Evolutionary conservation across 2,329 filamentous ascomycete genomes (phyloP).

Genomic region (Trichoderma hamatum): DNA sequence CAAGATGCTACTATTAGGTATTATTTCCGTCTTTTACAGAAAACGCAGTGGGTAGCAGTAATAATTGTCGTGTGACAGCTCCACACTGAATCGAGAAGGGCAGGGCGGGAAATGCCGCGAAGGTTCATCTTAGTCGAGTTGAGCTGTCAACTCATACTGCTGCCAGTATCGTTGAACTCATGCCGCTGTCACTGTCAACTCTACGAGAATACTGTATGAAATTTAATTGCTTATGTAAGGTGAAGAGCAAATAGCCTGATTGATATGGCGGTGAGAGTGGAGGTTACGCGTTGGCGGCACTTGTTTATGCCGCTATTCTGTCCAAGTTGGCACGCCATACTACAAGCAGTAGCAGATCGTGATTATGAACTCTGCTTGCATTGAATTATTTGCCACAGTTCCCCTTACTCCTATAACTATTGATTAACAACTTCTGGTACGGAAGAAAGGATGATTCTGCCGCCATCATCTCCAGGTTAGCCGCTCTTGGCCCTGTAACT

Average conservation of each 20-base stretch:
- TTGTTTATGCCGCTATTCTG: not conserved
- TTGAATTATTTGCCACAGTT: not conserved
- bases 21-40: not conserved
- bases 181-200: not conserved
- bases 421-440: not conserved
- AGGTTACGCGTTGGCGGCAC: not conserved
- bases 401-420: not conserved
- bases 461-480: constrained; percentile 4
- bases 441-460: not conserved
- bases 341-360: not conserved
- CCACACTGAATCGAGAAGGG: not conserved
- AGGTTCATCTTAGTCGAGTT: not conserved
- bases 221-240: not conserved
- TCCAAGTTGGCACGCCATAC: not conserved
- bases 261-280: constrained; percentile 8
- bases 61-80: not conserved
- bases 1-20: not conserved
- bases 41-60: not conserved
- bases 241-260: not conserved
- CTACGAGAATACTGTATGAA: not conserved
- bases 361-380: not conserved
- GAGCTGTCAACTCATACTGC: not conserved
- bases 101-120: constrained; percentile 2
- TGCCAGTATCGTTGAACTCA: not conserved
- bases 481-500: not conserved